Conservation (phyloP, 2,329 filamentous ascomycete genomes). For the Aphanocladium album region DNA sequence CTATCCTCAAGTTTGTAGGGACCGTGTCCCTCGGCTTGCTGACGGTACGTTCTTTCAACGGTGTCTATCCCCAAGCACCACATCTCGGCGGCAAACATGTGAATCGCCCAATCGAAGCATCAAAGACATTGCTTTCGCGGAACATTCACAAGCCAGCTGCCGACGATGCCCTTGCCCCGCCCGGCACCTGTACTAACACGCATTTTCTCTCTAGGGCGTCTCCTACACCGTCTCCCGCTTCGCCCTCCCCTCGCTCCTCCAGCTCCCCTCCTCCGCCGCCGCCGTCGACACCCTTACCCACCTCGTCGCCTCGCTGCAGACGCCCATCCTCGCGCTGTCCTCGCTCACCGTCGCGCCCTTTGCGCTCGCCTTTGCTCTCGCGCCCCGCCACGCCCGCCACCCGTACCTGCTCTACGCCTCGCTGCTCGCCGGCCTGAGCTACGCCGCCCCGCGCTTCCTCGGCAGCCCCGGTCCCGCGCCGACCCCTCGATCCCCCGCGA, state of each 20-base stretch:
- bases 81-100: not conserved
- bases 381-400: conserved; percentile 69
- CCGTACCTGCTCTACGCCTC: conserved; percentile 88
- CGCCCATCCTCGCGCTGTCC: conserved; percentile 63
- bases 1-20: conserved; percentile 86
- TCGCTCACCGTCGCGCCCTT: conserved; percentile 66
- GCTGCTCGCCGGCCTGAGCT: conserved; percentile 60
- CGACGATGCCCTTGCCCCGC: not conserved
- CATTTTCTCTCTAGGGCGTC: conserved; percentile 58
- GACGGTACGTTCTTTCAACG: conserved; percentile 57
- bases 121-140: not conserved
- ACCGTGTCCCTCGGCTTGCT: conserved; percentile 82
- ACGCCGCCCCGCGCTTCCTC: conserved; percentile 44
- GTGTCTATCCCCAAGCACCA: too few species aligned
- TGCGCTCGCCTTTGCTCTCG: conserved; percentile 71
- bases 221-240: conserved; percentile 79
- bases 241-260: conserved; percentile 73
- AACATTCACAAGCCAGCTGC: not conserved
- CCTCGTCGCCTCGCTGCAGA: conserved; percentile 57
- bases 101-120: not conserved
- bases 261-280: conserved; percentile 68
- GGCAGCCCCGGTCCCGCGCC: conserved; percentile 29
- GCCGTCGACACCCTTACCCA: conserved; percentile 67
- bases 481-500: conserved; percentile 17
- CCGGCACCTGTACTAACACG: not conserved